Base-by-base conservation (phyloP, 2,329 filamentous ascomycete genomes). In the Sporothrix euskadiensis region DNA sequence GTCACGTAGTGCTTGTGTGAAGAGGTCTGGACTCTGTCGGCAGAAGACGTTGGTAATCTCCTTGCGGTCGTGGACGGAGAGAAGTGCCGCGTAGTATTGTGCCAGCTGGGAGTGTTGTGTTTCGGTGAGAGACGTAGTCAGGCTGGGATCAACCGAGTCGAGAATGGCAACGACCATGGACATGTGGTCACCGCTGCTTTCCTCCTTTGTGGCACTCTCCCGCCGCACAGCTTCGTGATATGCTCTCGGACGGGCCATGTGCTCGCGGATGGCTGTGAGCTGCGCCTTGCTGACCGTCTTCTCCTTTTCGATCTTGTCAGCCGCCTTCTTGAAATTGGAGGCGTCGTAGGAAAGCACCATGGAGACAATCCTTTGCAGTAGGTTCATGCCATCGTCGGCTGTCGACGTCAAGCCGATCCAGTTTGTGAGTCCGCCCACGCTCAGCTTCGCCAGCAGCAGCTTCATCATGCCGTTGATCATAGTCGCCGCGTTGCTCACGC, bases 391-490 rank as follows among this genome's bases (percentile, higher is more conserved):
- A 76, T 94, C 91, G 75, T 93, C 89, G 0, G 90, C 88, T 65
- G 88, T 89, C 65, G 88, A 87, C 0, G 91, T 94, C 54, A 93
- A 80, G 0, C 93, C 92, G 12, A 94, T 86, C 91, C 91, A 95
- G 79, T 94, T 94, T 4, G 92, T 93, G 69, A 95, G 82, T 8
- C 89, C 89, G 1, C 89, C 89, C 4, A 95, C 84, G 76, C 91
- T 92, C 73, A 94, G 83, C 81, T 96, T 96, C n/a, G 92, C 90
- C 16, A 96, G 85, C 19, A 94, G 85, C 19, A 95, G 83, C 71
- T 85, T 87, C 80, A 92, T 86, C 86, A 95, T 90, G 73, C 87
- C 92, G 78, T 87, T 92, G 73, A 95, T 90, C 92, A 96, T 94
- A 26, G 89, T 92, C 0, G 92, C 92, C 0, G 92, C 92, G 79